Conservation (phyloP, 352 stramenopile species). For the Hyaloperonospora arabidopsidis region DNA sequence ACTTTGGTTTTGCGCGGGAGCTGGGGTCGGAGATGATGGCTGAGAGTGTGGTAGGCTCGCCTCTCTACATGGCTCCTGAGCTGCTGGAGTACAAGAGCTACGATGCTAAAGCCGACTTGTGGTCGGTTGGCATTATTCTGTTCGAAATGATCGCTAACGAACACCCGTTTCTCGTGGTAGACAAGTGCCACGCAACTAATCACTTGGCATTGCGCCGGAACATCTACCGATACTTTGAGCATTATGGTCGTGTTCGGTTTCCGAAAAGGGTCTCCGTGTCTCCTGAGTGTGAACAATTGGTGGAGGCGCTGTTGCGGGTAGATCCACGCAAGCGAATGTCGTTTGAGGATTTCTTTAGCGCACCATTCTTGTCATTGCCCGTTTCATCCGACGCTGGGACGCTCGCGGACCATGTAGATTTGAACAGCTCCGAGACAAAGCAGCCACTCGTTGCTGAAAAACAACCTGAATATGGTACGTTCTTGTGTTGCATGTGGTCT, state of each 20-base stretch:
- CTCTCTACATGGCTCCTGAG: conserved; percentile 74
- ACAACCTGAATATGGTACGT: conserved; percentile 51
- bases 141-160: conserved; percentile 83
- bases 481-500: background rate
- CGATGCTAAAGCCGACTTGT: conserved; percentile 73
- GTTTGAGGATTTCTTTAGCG: conserved; percentile 74
- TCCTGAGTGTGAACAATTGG: conserved; percentile 50
- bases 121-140: conserved; percentile 74
- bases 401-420: conserved; percentile 13
- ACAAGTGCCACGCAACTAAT: conserved; percentile 70
- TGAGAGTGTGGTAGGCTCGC: conserved; percentile 73
- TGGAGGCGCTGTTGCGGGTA: conserved; percentile 51
- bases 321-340: conserved; percentile 62
- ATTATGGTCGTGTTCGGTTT: conserved; percentile 40
- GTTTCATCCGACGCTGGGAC: conserved; percentile 27
- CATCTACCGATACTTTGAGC: conserved; percentile 73
- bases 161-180: conserved; percentile 68
- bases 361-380: conserved; percentile 54
- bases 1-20: conserved; percentile 69
- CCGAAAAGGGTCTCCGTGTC: conserved; percentile 49
- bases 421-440: conserved; percentile 47
- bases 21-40: conserved; percentile 65
- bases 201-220: conserved; percentile 68
- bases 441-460: conserved; percentile 65
- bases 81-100: conserved; percentile 83